These are phyloP conservation scores for Neonectria punicea DNA, from an alignment of 2,329 filamentous ascomycete genomes.

Conservation along the genomic window DNA sequence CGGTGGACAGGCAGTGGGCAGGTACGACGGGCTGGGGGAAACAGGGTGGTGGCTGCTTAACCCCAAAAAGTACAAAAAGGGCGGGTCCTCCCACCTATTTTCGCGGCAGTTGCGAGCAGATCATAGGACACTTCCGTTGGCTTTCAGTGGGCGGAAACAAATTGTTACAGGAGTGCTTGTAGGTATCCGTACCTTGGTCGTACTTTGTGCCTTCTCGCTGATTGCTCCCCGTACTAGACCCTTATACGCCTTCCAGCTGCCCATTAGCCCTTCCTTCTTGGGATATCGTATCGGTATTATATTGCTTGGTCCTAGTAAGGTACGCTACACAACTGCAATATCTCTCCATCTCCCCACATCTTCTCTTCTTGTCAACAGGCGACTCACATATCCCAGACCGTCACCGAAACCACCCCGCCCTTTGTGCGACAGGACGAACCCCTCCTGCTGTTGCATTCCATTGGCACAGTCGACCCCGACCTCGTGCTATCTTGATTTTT, in stretches of 20 bases:
- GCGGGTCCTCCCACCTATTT: constrained; percentile 44
- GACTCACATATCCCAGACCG: constrained; percentile 16
- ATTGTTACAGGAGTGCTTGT: constrained; percentile 15
- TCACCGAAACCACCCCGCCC: constrained; percentile 4
- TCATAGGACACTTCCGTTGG: constrained; percentile 35
- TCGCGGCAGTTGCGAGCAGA: constrained; percentile 38
- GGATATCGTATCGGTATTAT: neutral
- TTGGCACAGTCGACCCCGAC: constrained; percentile 10
- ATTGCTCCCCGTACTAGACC: constrained; percentile 4
- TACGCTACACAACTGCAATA: constrained; percentile 1
- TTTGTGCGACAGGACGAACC: constrained; percentile 13
- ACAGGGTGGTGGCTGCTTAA: constrained; percentile 9
- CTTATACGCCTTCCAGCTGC: neutral
- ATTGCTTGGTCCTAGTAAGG: constrained; percentile 5
- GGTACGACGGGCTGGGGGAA: constrained; percentile 2
- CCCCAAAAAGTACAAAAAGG: constrained; percentile 47
- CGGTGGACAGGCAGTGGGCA: neutral
- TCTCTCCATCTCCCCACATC: neutral
- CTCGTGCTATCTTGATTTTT: constrained; percentile 5
- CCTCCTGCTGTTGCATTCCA: constrained; percentile 10
- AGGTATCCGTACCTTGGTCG: constrained; percentile 28
- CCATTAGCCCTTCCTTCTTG: neutral
- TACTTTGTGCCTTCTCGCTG: neutral
- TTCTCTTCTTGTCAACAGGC: neutral
- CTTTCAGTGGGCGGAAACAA: constrained; percentile 9